phyloP scores from a whole-genome alignment of 352 stramenopile species.

The Pythium biforme region DNA sequence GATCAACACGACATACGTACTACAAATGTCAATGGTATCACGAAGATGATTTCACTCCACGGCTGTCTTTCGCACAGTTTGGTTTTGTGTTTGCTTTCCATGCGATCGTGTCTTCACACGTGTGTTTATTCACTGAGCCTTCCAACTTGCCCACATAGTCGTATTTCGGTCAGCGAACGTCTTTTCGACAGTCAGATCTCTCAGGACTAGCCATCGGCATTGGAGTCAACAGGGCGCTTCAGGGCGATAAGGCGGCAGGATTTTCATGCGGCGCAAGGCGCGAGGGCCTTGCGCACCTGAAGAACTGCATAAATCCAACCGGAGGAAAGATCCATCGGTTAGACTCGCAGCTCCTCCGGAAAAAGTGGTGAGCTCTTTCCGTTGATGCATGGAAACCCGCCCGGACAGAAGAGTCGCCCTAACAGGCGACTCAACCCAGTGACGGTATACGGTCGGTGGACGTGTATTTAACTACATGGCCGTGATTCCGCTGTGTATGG shows the following conservation, averaged over 20 bases:
- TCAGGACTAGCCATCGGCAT: not conserved
- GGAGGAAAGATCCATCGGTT: not conserved
- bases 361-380: not conserved
- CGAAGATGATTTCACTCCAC: no score
- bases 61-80: no score
- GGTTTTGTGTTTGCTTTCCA: no score
- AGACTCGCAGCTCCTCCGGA: constrained; percentile 3
- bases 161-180: no score
- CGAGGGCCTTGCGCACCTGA: not conserved
- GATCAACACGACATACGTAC: no score
- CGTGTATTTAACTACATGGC: constrained; percentile 38
- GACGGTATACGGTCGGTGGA: constrained; percentile 56
- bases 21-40: no score
- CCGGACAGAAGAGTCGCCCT: constrained; percentile 89
- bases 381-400: constrained; percentile 76
- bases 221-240: not conserved
- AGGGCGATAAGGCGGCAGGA: constrained; percentile 14
- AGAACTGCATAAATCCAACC: no score
- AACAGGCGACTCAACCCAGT: constrained; percentile 80
- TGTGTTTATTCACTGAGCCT: no score
- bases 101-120: no score
- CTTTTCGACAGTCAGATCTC: no score
- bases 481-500: constrained; percentile 31
- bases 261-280: constrained; percentile 25
- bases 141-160: no score